These are phyloP conservation scores for Moesziomyces sp. DNA, from an alignment of 1,284 basidiomycete species.

Conservation along the genomic window DNA sequence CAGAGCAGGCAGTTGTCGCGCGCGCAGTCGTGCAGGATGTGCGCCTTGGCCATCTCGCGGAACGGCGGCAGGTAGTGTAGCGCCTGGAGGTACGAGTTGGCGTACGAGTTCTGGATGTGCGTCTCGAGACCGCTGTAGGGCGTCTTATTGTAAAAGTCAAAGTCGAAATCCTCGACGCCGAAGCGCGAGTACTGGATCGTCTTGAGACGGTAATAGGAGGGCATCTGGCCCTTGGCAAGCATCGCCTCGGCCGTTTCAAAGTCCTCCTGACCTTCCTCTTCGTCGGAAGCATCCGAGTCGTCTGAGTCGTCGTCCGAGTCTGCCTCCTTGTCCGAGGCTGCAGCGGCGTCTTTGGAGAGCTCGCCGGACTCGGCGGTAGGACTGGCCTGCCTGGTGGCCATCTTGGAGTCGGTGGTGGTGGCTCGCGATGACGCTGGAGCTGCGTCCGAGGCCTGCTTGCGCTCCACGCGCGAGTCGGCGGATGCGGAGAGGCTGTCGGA, in stretches of 20 bases:
- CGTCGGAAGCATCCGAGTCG: constrained; percentile 38
- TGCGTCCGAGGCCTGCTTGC: constrained; percentile 5
- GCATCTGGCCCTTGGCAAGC: constrained; percentile 70
- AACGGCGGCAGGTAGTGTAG: constrained; percentile 86
- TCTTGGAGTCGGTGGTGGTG: constrained; percentile 6
- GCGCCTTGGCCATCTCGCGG: constrained; percentile 84
- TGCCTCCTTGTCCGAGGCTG: background rate
- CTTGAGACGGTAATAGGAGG: constrained; percentile 86
- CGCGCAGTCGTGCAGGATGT: constrained; percentile 81
- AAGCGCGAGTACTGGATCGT: constrained; percentile 99
- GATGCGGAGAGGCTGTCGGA: constrained; percentile 20
- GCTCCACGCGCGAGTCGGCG: constrained; percentile 20
- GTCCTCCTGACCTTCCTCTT: constrained; percentile 49
- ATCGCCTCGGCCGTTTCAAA: constrained; percentile 37
- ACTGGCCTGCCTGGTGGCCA: constrained; percentile 7
- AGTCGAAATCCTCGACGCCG: constrained; percentile 99
- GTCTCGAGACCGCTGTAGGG: constrained; percentile 92
- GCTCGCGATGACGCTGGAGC: constrained; percentile 2
- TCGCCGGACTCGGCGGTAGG: constrained; percentile 4
- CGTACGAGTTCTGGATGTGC: constrained; percentile 96
- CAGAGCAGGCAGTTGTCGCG: constrained; percentile 92
- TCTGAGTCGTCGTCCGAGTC: constrained; percentile 18
- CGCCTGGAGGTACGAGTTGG: constrained; percentile 89
- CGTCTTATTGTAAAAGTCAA: constrained; percentile 76
- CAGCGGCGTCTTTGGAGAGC: background rate